These are phyloP conservation scores for Ophiostoma australiae DNA, from an alignment of 2,329 filamentous ascomycete species.

Conservation along the genomic window DNA sequence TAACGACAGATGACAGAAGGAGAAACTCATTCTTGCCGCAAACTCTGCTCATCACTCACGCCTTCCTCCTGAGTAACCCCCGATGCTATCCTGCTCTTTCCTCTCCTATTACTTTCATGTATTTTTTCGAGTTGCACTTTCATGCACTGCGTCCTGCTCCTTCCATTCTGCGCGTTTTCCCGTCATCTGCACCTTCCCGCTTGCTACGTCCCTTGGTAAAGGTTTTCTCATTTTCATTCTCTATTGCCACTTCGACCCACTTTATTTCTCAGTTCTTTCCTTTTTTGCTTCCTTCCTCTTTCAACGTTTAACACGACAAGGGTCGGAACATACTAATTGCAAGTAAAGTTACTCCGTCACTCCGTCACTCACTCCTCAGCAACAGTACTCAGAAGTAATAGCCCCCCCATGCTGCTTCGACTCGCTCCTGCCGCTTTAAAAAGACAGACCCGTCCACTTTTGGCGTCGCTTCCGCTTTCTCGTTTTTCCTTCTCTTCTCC, in stretches of 20 bases:
- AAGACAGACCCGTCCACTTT: constrained; percentile 18
- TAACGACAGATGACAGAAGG: not conserved
- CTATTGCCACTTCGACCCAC: constrained; percentile 2
- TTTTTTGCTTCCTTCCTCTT: constrained; percentile 12
- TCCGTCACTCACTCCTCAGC: not conserved
- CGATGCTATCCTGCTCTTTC: constrained; percentile 5
- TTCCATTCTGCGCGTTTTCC: constrained; percentile 12
- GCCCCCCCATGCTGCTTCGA: not conserved
- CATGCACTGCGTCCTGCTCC: not conserved
- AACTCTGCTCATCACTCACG: not conserved
- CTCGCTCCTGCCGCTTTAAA: constrained; percentile 20
- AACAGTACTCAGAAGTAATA: not conserved
- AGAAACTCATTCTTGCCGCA: not conserved
- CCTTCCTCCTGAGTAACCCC: not conserved
- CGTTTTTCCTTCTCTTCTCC: not conserved
- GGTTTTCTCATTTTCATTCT: not conserved
- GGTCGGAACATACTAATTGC: not conserved
- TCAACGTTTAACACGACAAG: not conserved
- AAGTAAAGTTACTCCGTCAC: not conserved
- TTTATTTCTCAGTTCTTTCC: not conserved
- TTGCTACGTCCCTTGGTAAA: not conserved
- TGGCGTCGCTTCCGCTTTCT: constrained; percentile 10
- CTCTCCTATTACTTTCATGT: too few species aligned
- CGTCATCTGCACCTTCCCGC: constrained; percentile 8
- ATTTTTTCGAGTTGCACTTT: not conserved